Conservation (phyloP, 2,329 filamentous ascomycete species). For the Diaporthe vexans region DNA sequence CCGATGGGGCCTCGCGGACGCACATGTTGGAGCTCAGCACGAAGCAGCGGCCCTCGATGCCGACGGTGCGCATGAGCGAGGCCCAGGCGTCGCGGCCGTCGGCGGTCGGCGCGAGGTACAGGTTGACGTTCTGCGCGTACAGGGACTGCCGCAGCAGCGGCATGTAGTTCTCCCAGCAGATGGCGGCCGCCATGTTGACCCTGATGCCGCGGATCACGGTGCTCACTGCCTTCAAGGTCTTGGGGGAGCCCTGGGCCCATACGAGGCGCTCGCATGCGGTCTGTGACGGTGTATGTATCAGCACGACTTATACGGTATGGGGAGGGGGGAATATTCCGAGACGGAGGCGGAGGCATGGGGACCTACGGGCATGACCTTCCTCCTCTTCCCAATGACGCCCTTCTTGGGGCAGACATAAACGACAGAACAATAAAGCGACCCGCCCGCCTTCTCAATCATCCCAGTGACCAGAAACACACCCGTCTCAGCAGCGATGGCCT, state of each 20-base stretch:
- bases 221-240: conserved; percentile 83
- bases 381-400: conserved; percentile 85
- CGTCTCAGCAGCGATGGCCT: conserved; percentile 80
- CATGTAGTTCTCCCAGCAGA: conserved; percentile 99
- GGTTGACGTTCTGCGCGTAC: conserved; percentile 91
- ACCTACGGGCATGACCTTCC: conserved; percentile 90
- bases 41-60: conserved; percentile 85
- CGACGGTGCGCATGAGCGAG: conserved; percentile 84
- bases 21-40: conserved; percentile 91
- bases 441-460: conserved; percentile 82
- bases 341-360: not conserved
- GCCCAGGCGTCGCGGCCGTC: conserved; percentile 89
- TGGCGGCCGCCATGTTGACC: conserved; percentile 86
- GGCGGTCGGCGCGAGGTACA: conserved; percentile 92
- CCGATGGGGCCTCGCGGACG: conserved; percentile 60
- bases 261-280: conserved; percentile 87
- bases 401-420: conserved; percentile 84
- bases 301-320: not conserved
- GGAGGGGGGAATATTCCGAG: conserved; percentile 8
- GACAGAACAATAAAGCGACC: conserved; percentile 86
- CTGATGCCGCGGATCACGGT: conserved; percentile 84
- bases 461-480: conserved; percentile 88
- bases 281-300: conserved; percentile 49
- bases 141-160: conserved; percentile 85
- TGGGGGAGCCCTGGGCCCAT: conserved; percentile 88